Conservation (phyloP, 805 yeast species). For the Kuraishia borneana region DNA sequence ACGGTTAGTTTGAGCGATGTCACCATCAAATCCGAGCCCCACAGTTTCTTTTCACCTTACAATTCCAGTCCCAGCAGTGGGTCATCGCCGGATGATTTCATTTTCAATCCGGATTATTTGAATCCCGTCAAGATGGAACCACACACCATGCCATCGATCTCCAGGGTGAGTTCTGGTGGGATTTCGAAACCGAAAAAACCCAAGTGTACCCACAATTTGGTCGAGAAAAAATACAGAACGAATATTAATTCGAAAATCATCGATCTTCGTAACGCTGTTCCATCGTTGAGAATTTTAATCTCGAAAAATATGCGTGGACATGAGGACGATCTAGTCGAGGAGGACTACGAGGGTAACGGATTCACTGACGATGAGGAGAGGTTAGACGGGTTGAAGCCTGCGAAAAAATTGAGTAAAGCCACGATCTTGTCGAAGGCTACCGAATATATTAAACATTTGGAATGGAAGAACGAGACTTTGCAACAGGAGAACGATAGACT, state of each 20-base stretch:
- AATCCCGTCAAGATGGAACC: not conserved
- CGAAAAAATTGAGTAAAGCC: conserved; percentile 67
- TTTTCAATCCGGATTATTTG: conserved; percentile 7
- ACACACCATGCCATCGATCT: not conserved
- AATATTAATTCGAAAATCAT: conserved; percentile 64
- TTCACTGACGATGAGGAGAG: conserved; percentile 38
- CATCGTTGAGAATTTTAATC: conserved; percentile 59
- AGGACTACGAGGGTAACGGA: conserved; percentile 40
- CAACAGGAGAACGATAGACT: conserved; percentile 34
- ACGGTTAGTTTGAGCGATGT: not conserved
- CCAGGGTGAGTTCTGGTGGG: not conserved
- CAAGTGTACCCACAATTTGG: conserved; percentile 64
- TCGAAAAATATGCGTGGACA: conserved; percentile 24
- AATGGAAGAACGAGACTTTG: conserved; percentile 41
- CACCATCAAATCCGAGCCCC: not conserved
- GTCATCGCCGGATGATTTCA: conserved; percentile 24
- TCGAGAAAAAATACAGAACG: conserved; percentile 72
- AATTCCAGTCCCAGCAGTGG: conserved; percentile 23
- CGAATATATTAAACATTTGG: conserved; percentile 68
- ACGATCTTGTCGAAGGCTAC: conserved; percentile 68
- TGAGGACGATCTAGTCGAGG: conserved; percentile 29
- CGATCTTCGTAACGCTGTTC: conserved; percentile 67
- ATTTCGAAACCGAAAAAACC: conserved; percentile 20
- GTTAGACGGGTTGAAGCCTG: conserved; percentile 68
- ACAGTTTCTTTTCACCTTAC: conserved; percentile 2